A percentile compares a stretch with the other conserved stretches of the same genome.
phyloP scores from a whole-genome alignment of 345 rosid species.

The Jatropha curcas region DNA sequence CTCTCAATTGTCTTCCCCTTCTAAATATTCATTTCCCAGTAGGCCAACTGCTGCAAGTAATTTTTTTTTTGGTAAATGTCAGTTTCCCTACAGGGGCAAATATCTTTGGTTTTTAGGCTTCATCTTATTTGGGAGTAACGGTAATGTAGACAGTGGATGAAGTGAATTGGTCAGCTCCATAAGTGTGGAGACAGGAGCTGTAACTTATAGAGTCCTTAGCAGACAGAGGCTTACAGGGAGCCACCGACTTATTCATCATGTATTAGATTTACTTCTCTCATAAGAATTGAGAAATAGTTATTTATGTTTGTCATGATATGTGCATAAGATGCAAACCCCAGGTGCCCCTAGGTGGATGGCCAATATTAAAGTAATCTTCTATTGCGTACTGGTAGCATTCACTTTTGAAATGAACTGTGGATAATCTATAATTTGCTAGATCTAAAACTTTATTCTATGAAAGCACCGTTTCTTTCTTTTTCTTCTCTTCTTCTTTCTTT shows the following conservation, averaged over 20 bases:
- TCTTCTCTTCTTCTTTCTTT: neutral
- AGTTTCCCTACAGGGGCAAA: neutral
- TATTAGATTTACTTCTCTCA: neutral
- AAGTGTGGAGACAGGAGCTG: no score
- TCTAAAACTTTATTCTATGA: neutral
- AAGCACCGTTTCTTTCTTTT: neutral
- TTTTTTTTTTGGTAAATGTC: neutral
- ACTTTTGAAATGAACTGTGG: neutral
- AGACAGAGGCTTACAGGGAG: no score
- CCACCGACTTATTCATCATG: neutral
- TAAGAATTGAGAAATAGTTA: neutral
- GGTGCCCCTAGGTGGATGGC: neutral
- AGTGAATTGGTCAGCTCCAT: no score
- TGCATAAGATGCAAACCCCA: neutral
- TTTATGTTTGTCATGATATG: neutral
- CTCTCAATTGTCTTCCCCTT: neutral
- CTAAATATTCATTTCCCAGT: neutral
- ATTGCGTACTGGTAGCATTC: neutral
- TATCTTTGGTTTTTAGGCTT: neutral
- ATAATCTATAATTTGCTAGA: neutral
- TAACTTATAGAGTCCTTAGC: no score
- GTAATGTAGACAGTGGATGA: no score
- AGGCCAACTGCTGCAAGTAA: neutral
- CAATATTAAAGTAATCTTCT: neutral
- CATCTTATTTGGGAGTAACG: no score